Percentiles rank a stretch among this genome's conserved stretches.
Evolutionary conservation across 2,329 filamentous ascomycete species (phyloP).

Genomic region (Fusarium subglutinans): DNA sequence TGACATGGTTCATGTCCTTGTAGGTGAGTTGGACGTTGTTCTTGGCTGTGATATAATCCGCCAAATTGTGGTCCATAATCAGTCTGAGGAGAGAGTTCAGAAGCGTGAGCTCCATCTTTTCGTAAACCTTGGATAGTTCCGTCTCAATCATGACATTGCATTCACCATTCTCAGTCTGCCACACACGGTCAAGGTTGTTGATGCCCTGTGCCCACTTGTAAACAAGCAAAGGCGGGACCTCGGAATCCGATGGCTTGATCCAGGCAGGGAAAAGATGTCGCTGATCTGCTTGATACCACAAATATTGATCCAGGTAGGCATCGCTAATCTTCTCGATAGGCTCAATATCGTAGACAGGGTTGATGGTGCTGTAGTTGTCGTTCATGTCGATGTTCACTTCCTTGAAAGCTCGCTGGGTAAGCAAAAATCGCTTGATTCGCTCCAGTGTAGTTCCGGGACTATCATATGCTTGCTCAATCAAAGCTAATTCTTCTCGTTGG

Average conservation of each 20-base stretch:
- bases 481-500: conserved; percentile 92
- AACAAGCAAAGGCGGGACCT: conserved; percentile 90
- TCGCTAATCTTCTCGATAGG: conserved; percentile 99
- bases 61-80: conserved; percentile 99
- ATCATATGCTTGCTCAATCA: conserved; percentile 98
- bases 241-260: conserved; percentile 99
- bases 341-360: conserved; percentile 98
- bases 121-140: conserved; percentile 97
- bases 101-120: conserved; percentile 97
- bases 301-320: conserved; percentile 96
- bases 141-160: conserved; percentile 99
- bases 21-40: conserved; percentile 99
- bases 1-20: conserved; percentile 99
- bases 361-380: conserved; percentile 99
- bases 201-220: conserved; percentile 99
- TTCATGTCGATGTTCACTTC: conserved; percentile 99
- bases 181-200: conserved; percentile 96
- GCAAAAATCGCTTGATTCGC: conserved; percentile 94
- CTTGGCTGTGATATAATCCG: conserved; percentile 98
- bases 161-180: conserved; percentile 92
- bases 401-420: conserved; percentile 98
- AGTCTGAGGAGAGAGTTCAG: conserved; percentile 91
- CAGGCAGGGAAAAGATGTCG: conserved; percentile 96
- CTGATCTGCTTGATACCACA: conserved; percentile 99
- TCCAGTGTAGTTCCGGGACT: conserved; percentile 96